Conservation (phyloP, 176 grass and related monocot species). For the Dendrocalamus sinicus region DNA sequence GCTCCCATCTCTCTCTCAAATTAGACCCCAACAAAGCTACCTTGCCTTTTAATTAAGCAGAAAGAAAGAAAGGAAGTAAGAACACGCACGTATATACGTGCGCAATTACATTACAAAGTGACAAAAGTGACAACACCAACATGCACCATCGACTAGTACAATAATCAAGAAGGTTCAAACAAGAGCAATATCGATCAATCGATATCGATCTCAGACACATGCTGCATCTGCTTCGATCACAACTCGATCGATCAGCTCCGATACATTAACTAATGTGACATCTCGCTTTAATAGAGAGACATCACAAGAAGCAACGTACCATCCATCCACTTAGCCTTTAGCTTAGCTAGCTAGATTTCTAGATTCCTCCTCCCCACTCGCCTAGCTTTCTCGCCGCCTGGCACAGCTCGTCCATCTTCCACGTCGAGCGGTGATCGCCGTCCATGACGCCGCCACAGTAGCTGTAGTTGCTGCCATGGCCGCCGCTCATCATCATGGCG, state of each 20-base stretch:
- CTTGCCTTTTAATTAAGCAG: not conserved
- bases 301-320: constrained; percentile 55
- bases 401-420: constrained; percentile 61
- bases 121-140: not conserved
- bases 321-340: constrained; percentile 46
- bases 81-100: not conserved
- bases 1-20: not conserved
- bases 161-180: constrained; percentile 7
- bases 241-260: constrained; percentile 29
- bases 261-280: constrained; percentile 46
- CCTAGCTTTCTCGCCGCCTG: constrained; percentile 63
- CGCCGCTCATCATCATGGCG: not conserved
- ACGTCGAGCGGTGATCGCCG: constrained; percentile 14
- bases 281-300: constrained; percentile 65
- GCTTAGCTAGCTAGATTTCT: constrained; percentile 28
- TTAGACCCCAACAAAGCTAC: not conserved
- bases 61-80: not conserved
- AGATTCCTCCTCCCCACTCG: constrained; percentile 79
- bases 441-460: constrained; percentile 1
- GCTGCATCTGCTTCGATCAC: constrained; percentile 21
- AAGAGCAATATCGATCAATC: constrained; percentile 20
- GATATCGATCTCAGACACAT: not conserved
- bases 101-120: not conserved
- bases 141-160: constrained; percentile 21
- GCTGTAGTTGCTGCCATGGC: not conserved